Percentiles rank a stretch among this genome's conserved stretches.
Evolutionary conservation across 768 basidiomycete species (phyloP).

Genomic region (Trametes elegans): DNA sequence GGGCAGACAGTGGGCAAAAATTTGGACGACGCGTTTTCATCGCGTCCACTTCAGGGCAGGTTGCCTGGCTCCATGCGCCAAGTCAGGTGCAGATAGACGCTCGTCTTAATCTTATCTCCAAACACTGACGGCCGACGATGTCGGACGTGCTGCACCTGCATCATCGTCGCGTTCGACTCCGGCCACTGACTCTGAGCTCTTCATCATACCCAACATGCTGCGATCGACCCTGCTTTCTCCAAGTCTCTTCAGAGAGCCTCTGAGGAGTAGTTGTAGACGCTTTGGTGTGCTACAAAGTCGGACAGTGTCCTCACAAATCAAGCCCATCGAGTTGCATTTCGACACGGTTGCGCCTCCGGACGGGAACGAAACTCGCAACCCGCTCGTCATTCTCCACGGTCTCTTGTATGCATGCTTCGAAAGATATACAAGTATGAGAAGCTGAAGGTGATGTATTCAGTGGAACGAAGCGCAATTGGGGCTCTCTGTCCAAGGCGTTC

Average conservation of each 20-base stretch:
- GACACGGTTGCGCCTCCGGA: conserved; percentile 26
- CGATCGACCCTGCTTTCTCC: not conserved
- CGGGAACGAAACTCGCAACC: conserved; percentile 27
- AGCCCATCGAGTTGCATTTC: conserved; percentile 26
- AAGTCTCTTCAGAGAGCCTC: not conserved
- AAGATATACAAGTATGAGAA: not conserved
- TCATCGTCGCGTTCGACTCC: not conserved
- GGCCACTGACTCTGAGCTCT: not conserved
- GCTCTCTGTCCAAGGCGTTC: conserved; percentile 75
- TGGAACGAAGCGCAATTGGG: conserved; percentile 90
- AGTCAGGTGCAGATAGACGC: conserved; percentile 7
- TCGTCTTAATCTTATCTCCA: not conserved
- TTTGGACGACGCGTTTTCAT: conserved; percentile 16
- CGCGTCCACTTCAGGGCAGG: conserved; percentile 22
- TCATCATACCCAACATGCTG: not conserved
- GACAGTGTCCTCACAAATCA: not conserved
- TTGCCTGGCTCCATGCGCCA: not conserved
- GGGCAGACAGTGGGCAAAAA: conserved; percentile 1
- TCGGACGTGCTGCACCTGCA: not conserved
- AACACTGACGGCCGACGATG: not conserved
- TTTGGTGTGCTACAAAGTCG: not conserved
- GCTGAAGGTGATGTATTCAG: conserved; percentile 37
- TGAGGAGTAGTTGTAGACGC: not conserved
- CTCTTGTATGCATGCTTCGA: conserved; percentile 28
- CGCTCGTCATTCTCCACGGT: conserved; percentile 36